Evolutionary conservation across 2,329 filamentous ascomycete genomes (phyloP), one percentile per base, ranked within the genome.

Genomic region (Botrytis porri): DNA sequence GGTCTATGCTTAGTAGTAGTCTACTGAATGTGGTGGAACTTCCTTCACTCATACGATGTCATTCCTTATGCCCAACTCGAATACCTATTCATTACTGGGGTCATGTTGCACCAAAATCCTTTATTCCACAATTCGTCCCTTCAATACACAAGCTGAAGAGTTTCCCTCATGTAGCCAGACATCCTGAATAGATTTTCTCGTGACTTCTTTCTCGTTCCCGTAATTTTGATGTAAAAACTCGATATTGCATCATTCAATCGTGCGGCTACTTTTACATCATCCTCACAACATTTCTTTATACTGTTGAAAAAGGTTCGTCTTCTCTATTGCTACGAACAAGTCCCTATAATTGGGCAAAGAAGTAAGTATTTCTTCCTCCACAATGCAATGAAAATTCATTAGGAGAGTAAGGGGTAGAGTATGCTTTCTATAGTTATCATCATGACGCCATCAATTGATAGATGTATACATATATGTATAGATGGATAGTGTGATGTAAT

Each of bases 51-150:
- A 41, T n/a, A 20, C 16, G 45, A 37, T 60, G 18, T 35, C 18
- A n/a, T 72, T 48, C 61, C 61, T 48, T 72, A 63, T 67, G 25
- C 39, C 32, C 12, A 14, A 29, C 32, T 35, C 20, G 45, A 61
- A 61, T 12, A 37, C 12, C 41, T 4, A 18, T 25, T 35, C 18
- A 29, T 4, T 7, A 22, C 22, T 5, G 3, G 43, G 18, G 4
- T 9, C 1, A n/a, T 32, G 1, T 7, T 32, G 5, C n/a, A 67
- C 1, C 18, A 18, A 41, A 39, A 18, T 0, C 25, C n/a, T 43
- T 48, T 3, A 22, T 60, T n/a, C 32, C 41, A 32, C 18, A 1
- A 0, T 18, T n/a, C 12, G 18, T 37, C 10, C 4, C 1, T 67
- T 4, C 32, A 37, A 51, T 1, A 9, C 25, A 41, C n/a, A 29